Conservation (phyloP, 192 early-diverging fungal genomes). For the Mortierella hygrophila region DNA sequence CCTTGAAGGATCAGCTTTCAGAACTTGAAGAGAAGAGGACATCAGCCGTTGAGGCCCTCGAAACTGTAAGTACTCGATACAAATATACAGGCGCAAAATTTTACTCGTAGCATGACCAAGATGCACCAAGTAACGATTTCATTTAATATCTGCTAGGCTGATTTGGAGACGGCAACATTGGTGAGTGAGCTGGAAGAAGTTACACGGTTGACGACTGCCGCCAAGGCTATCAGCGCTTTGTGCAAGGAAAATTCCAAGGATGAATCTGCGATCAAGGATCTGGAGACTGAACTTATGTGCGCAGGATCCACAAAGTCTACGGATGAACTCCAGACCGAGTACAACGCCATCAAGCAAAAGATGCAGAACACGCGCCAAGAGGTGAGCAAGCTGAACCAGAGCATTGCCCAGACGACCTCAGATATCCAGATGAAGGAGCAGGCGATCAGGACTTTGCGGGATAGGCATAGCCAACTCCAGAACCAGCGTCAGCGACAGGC, state of each 20-base stretch:
- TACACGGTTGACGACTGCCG: neutral
- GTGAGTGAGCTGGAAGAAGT: constrained; percentile 19
- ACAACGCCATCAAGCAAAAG: constrained; percentile 61
- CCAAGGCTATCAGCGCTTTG: constrained; percentile 9
- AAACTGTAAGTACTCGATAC: constrained; percentile 30
- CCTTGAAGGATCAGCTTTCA: constrained; percentile 38
- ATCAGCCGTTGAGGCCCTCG: constrained; percentile 27
- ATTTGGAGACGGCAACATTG: constrained; percentile 10
- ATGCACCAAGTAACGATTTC: neutral
- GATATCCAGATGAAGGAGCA: constrained; percentile 69
- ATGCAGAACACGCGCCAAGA: constrained; percentile 53
- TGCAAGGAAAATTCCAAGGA: constrained; percentile 26
- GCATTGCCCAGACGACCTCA: constrained; percentile 65
- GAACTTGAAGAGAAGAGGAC: constrained; percentile 41
- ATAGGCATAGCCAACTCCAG: constrained; percentile 56
- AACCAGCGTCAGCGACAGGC: constrained; percentile 47
- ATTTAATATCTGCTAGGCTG: neutral
- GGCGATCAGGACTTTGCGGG: constrained; percentile 56
- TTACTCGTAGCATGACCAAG: too few species aligned
- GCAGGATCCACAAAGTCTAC: constrained; percentile 75
- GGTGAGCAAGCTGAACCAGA: constrained; percentile 60
- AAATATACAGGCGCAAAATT: neutral
- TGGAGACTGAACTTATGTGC: constrained; percentile 62
- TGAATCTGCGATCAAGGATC: constrained; percentile 2
- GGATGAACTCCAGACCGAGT: constrained; percentile 76